Percentiles rank a stretch among this genome's conserved stretches.
Evolutionary conservation across 2,329 filamentous ascomycete genomes (phyloP).

Genomic region (Penicillium sp.): DNA sequence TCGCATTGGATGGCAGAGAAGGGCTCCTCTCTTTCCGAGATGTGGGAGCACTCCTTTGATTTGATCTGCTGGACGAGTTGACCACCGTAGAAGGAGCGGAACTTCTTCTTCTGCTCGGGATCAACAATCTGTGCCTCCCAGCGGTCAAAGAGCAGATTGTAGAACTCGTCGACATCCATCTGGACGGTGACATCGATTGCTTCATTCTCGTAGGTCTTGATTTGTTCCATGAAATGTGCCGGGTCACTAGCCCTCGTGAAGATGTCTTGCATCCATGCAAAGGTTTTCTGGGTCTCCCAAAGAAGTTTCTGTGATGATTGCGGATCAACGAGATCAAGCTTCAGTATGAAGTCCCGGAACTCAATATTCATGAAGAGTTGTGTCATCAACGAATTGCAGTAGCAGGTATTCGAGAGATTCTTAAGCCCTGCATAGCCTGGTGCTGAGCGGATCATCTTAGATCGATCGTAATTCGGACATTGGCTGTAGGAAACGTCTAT

Average conservation of each 20-base stretch:
- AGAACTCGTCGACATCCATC: conserved; percentile 98
- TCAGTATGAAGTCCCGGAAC: conserved; percentile 80
- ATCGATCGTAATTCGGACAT: conserved; percentile 57
- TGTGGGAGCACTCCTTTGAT: conserved; percentile 87
- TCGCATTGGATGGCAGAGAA: conserved; percentile 96
- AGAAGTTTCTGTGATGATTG: conserved; percentile 62
- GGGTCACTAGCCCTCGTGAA: conserved; percentile 70
- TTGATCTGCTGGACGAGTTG: conserved; percentile 91
- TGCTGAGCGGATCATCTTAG: conserved; percentile 63
- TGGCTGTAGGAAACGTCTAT: conserved; percentile 4
- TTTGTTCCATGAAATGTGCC: conserved; percentile 63
- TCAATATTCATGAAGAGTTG: conserved; percentile 93
- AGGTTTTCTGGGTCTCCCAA: conserved; percentile 71
- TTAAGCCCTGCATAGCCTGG: conserved; percentile 84
- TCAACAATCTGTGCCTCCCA: conserved; percentile 76
- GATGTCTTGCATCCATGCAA: conserved; percentile 79
- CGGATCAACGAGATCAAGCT: conserved; percentile 53
- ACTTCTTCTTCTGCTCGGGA: conserved; percentile 61
- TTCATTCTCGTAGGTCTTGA: conserved; percentile 76
- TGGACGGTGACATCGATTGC: conserved; percentile 82
- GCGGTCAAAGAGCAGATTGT: conserved; percentile 85
- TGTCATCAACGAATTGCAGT: conserved; percentile 88
- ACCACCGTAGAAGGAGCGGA: conserved; percentile 84
- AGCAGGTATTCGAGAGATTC: conserved; percentile 94
- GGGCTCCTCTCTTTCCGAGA: conserved; percentile 82